Evolutionary conservation across 352 stramenopile genomes (phyloP).

Genomic region (Globisporangium paroecandrum): DNA sequence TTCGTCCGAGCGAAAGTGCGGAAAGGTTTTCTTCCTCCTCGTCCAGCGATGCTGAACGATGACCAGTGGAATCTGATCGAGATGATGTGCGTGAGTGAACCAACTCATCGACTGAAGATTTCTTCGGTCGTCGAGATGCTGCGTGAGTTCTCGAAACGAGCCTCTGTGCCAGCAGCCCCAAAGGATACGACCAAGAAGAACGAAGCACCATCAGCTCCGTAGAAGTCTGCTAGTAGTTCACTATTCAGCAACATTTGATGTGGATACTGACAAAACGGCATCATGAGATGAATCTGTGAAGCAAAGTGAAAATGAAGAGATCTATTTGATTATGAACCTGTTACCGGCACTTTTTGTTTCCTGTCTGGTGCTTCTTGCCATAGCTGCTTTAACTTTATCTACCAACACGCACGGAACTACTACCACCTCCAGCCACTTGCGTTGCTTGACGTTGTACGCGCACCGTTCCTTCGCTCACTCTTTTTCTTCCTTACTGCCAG

Average conservation of each 20-base stretch:
- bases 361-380: neutral
- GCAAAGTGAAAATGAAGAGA: neutral
- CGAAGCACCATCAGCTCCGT: neutral
- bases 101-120: neutral
- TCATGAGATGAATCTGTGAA: too few species aligned
- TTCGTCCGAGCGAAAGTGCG: neutral
- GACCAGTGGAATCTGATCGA: constrained; percentile 7
- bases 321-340: constrained; percentile 1
- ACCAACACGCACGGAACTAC: neutral
- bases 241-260: too few species aligned
- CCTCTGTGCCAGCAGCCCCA: neutral
- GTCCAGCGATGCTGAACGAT: neutral
- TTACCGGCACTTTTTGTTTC: neutral
- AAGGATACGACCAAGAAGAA: neutral
- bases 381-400: neutral
- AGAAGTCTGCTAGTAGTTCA: neutral
- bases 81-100: constrained; percentile 8
- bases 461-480: neutral
- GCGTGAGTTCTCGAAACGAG: neutral
- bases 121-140: constrained; percentile 10
- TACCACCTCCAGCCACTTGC: neutral
- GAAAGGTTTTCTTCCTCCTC: neutral
- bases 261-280: too few species aligned
- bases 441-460: neutral
- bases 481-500: constrained; percentile 28